Evolutionary conservation across 345 rosid species (phyloP).

Genomic region (Rhodamnia argentea): DNA sequence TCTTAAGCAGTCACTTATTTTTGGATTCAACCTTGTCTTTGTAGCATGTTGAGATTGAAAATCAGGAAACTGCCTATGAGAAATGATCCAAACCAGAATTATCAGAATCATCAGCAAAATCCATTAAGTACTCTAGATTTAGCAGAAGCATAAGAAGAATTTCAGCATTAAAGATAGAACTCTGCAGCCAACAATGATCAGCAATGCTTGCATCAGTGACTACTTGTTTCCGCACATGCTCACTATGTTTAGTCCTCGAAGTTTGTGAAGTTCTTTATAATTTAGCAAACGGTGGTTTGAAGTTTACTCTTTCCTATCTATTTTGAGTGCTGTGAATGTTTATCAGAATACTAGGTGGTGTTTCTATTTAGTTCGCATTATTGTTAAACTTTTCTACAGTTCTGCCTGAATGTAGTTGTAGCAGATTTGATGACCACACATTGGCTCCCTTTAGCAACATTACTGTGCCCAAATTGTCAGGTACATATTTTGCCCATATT

Average conservation of each 20-base stretch:
- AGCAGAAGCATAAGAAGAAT: neutral
- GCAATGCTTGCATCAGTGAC: no score
- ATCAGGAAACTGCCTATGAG: neutral
- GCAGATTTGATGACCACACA: slow-evolving; percentile 8
- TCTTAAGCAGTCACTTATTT: neutral
- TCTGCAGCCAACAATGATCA: no score
- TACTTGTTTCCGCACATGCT: no score
- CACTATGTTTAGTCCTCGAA: no score
- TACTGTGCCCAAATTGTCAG: slow-evolving; percentile 68
- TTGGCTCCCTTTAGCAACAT: slow-evolving; percentile 62
- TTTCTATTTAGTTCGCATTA: neutral
- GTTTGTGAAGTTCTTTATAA: no score
- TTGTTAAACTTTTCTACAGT: slow-evolving; percentile 25
- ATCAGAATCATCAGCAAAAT: neutral
- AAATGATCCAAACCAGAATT: neutral
- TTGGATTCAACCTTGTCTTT: neutral
- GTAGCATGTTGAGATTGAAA: neutral
- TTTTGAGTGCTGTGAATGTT: neutral
- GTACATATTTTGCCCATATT: slow-evolving; percentile 14
- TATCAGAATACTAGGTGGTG: neutral
- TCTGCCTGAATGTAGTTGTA: slow-evolving; percentile 23
- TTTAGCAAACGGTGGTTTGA: neutral
- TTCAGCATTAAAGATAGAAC: neutral
- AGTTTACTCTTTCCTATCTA: neutral
- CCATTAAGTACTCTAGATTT: neutral